Conservation (phyloP, 257 asterid species). For the Buddleja alternifolia region DNA sequence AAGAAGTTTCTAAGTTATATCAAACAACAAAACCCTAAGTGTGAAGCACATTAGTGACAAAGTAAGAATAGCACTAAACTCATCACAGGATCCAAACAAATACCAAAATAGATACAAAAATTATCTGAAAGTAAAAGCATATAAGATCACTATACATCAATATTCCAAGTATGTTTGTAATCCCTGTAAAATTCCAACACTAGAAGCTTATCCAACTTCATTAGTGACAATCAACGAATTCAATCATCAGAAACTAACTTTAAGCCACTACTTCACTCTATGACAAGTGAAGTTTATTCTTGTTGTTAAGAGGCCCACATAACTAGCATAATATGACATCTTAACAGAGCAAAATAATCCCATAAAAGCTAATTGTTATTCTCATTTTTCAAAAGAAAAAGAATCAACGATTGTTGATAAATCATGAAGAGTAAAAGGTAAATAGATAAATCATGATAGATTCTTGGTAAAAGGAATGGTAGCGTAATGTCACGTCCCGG, state of each 20-base stretch:
- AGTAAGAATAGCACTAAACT: neutral
- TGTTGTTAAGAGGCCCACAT: neutral
- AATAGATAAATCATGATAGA: too few species aligned
- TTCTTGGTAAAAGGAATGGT: too few species aligned
- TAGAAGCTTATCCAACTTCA: neutral
- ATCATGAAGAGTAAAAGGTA: neutral
- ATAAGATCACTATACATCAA: neutral
- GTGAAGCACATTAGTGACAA: conserved; percentile 2
- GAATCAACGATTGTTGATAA: neutral
- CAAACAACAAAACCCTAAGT: conserved; percentile 9
- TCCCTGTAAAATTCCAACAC: neutral
- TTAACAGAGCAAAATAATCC: neutral
- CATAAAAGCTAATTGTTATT: neutral
- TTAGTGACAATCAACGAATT: neutral
- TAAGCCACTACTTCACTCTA: neutral
- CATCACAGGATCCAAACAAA: neutral
- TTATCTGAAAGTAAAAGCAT: neutral
- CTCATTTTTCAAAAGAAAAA: neutral
- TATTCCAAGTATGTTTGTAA: neutral
- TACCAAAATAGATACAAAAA: neutral
- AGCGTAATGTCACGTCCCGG: too few species aligned
- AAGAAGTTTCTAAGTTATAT: neutral
- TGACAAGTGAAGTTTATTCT: neutral
- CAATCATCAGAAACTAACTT: neutral
- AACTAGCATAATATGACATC: neutral